Evolutionary conservation across 2,329 filamentous ascomycete species (phyloP).

Genomic region (Aphanocladium album): DNA sequence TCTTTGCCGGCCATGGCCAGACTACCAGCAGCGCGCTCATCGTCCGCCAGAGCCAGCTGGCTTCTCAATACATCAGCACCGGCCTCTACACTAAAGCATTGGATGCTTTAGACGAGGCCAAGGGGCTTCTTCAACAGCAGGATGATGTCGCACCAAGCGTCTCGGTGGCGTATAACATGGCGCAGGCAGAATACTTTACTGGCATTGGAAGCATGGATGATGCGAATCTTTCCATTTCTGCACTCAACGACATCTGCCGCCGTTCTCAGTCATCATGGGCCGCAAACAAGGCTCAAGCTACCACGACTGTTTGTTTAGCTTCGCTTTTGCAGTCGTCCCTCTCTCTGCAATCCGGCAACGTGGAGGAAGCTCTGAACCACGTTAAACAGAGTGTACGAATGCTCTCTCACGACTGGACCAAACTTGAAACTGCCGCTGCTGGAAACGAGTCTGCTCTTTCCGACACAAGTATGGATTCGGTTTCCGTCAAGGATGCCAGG

Average conservation of each 20-base stretch:
- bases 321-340: constrained; percentile 59
- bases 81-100: constrained; percentile 48
- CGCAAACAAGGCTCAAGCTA: constrained; percentile 28
- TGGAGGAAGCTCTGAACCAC: constrained; percentile 52
- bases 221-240: constrained; percentile 36
- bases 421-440: constrained; percentile 35
- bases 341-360: constrained; percentile 56
- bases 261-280: constrained; percentile 29
- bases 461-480: constrained; percentile 24
- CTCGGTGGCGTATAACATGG: constrained; percentile 51
- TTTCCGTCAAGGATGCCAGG: constrained; percentile 19
- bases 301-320: constrained; percentile 25
- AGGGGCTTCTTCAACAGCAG: constrained; percentile 39
- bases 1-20: constrained; percentile 26
- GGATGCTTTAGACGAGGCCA: constrained; percentile 52
- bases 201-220: constrained; percentile 61
- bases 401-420: constrained; percentile 52
- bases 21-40: constrained; percentile 37
- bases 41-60: constrained; percentile 42
- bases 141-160: constrained; percentile 33
- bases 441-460: constrained; percentile 26
- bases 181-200: constrained; percentile 69
- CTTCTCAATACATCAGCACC: constrained; percentile 48
- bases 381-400: constrained; percentile 54
- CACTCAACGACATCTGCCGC: constrained; percentile 32